Evolutionary conservation across 2,329 filamentous ascomycete genomes (phyloP), one percentile per base, ranked within the genome.

Genomic region (Microsporum audouinii): DNA sequence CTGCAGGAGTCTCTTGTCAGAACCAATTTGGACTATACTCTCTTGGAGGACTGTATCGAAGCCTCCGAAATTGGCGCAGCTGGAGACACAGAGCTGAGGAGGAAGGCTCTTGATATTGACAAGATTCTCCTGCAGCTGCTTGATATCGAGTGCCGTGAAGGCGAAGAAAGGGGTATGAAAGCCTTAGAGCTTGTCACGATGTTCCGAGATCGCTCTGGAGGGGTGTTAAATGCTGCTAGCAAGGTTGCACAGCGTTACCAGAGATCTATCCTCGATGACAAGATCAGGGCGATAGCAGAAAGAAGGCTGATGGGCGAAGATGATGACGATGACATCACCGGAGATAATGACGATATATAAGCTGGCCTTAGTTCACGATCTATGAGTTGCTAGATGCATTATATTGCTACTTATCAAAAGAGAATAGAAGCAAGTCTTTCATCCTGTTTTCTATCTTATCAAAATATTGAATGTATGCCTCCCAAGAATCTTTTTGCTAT

Each of bases 141-240:
- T 70, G 91, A 89, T 1, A 79, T 87, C 5, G 94, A 97, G 77
- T 99, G 94, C 72, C 85, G 91, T 63, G 89, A 94, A 66, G 90
- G 91, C 51, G 94, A 99, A 73, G 91, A 97, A 65, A 82, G 88
- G 34, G 92, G 91, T 4, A 96, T 96, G 90, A 90, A 92, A 66
- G 92, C 92, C 0, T 78, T 99, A 39, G 95, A 99, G 76, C 82
- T 97, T 68, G 94, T 95, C 34, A 80, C 83, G 64, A 78, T 99
- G 69, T 88, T 99, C 86, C 83, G 82, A 51, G 91, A 97, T 76
- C 80, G 84, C 53, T 88, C 84, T 63, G 92, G 92, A 17, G 87
- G 88, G 72, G 96, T 96, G 89, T 75, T 96, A 62, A 91, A 96
- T 72, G 88, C 92, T 3, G 94, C 94, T 1, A 84, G 85, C 61